Evolutionary conservation across 208 protist genomes (phyloP), one percentile per base, ranked within the genome.

Genomic region (Wallacemonas sp.): DNA sequence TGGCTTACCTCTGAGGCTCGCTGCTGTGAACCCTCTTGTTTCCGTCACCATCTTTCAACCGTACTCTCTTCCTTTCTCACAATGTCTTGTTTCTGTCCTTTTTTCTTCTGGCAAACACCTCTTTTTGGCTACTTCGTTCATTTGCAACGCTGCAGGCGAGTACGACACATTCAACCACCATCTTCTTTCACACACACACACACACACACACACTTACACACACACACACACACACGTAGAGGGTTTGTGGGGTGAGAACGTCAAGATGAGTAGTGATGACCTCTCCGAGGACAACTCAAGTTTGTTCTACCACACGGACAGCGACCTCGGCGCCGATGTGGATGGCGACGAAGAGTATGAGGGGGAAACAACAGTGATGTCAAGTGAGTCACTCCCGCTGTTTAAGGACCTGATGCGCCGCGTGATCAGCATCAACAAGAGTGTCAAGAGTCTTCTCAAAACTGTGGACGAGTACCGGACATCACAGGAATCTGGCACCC

Each of bases 341-440:
- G 74, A 78, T 38, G 52, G 38, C 23, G 73, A 83, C 36, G 76
- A 79, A 28, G 52, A 59, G 52, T 42, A 31, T 12, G 65, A 72
- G n/a, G 75, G 75, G 16, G 79, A 71, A 11, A 70, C 72, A 7
- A 71, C 70, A 45, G 69, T 85, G 3, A 61, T 81, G 18, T 77
- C 70, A 1, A 81, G 70, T 25, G 61, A 75, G 31, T 72, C 61
- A 1, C 36, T 79, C 20, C 70, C 67, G 0, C 16, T 74, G 5
- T 70, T 80, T 1, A 82, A 83, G 44, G 67, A 82, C 8, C 32
- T 83, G 22, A 87, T 84, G 77, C 52, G 52, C 11, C 52, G 52
- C 11, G 29, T 59, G 3, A 59, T 59, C 32, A 59, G 32, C 39
- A 25, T 59, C 32, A 33, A 59, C 31, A 59, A 59, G 20, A 44